Evolutionary conservation across 441 rosid genomes (phyloP).

Genomic region (Gossypium gossypioides): DNA sequence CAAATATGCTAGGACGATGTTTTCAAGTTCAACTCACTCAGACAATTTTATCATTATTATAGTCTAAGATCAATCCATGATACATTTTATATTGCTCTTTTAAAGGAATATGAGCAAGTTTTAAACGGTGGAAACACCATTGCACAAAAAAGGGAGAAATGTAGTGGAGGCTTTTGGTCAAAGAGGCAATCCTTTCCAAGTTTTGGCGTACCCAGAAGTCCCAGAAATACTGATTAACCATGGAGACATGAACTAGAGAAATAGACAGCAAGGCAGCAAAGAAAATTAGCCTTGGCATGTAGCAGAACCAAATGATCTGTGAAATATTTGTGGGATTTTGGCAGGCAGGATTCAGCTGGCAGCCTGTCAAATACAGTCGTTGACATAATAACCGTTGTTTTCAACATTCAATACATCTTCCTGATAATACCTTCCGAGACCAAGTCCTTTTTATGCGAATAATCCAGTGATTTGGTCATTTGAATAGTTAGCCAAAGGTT

Average conservation of each 20-base stretch:
- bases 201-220: background rate
- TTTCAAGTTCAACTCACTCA: background rate
- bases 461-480: constrained; percentile 5
- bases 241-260: background rate
- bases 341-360: background rate
- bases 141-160: background rate
- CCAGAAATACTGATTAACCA: background rate
- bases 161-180: background rate
- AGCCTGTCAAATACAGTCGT: background rate
- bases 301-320: background rate
- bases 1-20: background rate
- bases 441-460: background rate
- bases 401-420: background rate
- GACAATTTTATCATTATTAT: too few relatives aligned
- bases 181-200: background rate
- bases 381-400: background rate
- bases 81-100: background rate
- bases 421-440: background rate
- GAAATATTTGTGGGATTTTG: background rate
- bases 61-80: background rate
- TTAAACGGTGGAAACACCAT: background rate
- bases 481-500: background rate
- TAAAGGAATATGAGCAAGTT: background rate
- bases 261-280: background rate
- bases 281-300: background rate